Evolutionary conservation across 257 asterid species (phyloP).

Genomic region (Ophiorrhiza pumila): DNA sequence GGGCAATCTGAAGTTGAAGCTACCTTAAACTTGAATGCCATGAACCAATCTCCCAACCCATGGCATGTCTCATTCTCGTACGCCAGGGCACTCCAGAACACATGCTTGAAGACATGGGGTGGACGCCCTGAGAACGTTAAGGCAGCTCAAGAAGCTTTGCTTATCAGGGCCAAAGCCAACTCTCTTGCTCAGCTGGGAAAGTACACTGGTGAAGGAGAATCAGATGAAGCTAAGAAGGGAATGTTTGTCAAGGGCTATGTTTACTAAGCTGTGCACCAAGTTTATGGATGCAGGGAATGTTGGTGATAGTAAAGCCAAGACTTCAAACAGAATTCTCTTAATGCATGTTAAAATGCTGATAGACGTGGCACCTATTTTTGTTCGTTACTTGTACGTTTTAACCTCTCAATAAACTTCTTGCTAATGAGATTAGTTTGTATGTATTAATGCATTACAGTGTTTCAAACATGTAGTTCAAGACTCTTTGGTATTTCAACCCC

Average conservation of each 20-base stretch:
- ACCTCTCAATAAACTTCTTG: constrained; percentile 23
- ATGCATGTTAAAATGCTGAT: constrained; percentile 7
- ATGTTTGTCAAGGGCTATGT: constrained; percentile 70
- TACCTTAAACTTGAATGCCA: constrained; percentile 69
- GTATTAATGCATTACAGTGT: neutral
- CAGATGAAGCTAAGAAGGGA: constrained; percentile 73
- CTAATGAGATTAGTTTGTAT: constrained; percentile 39
- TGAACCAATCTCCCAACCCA: constrained; percentile 80
- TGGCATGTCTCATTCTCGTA: constrained; percentile 82
- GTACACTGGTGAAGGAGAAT: constrained; percentile 70
- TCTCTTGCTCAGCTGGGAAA: constrained; percentile 81
- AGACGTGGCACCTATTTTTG: constrained; percentile 28
- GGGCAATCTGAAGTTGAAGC: constrained; percentile 87
- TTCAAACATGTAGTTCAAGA: neutral
- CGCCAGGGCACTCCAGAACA: constrained; percentile 77
- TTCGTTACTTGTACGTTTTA: constrained; percentile 28
- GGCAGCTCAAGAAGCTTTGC: constrained; percentile 65
- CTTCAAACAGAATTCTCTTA: constrained; percentile 7
- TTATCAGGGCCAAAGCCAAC: constrained; percentile 63
- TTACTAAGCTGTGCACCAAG: constrained; percentile 37
- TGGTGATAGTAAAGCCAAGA: constrained; percentile 20
- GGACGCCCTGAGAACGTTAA: constrained; percentile 60
- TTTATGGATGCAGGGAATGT: constrained; percentile 1
- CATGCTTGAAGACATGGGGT: constrained; percentile 77
- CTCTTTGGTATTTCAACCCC: neutral